Evolutionary conservation across 2,329 filamentous ascomycete genomes (phyloP).

Genomic region (Colletotrichum musae): DNA sequence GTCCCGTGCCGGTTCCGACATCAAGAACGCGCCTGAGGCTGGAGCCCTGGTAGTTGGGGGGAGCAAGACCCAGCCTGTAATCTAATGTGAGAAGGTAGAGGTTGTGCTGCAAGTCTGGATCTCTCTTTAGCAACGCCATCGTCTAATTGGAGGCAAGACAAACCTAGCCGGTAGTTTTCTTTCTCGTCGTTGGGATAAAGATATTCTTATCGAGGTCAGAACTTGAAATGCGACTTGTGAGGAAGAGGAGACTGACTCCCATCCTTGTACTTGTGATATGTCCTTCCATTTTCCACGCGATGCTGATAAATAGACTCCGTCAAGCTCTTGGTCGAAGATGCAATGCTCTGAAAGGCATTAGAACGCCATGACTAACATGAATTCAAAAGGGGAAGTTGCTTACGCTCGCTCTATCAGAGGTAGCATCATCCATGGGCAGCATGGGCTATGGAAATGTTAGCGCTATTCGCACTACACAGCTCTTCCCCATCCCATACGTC

Average conservation of each 20-base stretch:
- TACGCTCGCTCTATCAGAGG: neutral
- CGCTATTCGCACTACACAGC: too few species aligned
- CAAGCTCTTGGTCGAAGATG: constrained; percentile 10
- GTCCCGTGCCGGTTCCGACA: constrained; percentile 27
- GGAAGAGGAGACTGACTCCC: constrained; percentile 41
- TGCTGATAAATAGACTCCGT: constrained; percentile 10
- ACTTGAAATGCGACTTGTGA: neutral
- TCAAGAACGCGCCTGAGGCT: constrained; percentile 43
- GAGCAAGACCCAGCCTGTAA: constrained; percentile 48
- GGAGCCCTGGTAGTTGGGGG: constrained; percentile 33
- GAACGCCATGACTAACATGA: neutral
- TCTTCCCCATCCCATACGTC: neutral
- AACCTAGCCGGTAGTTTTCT: constrained; percentile 47
- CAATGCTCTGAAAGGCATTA: neutral
- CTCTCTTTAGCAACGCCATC: neutral
- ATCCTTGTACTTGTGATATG: constrained; percentile 41
- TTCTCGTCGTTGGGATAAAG: constrained; percentile 46
- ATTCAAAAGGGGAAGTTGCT: neutral
- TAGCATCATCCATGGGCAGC: neutral
- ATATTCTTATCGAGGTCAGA: constrained; percentile 42
- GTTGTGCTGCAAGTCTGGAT: constrained; percentile 53
- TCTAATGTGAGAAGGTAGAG: constrained; percentile 50
- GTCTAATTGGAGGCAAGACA: neutral
- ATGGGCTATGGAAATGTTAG: neutral
- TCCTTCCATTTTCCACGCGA: constrained; percentile 26